These are phyloP conservation scores for Meira miltonrushii DNA, from an alignment of 1,284 basidiomycete genomes.

Conservation along the genomic window DNA sequence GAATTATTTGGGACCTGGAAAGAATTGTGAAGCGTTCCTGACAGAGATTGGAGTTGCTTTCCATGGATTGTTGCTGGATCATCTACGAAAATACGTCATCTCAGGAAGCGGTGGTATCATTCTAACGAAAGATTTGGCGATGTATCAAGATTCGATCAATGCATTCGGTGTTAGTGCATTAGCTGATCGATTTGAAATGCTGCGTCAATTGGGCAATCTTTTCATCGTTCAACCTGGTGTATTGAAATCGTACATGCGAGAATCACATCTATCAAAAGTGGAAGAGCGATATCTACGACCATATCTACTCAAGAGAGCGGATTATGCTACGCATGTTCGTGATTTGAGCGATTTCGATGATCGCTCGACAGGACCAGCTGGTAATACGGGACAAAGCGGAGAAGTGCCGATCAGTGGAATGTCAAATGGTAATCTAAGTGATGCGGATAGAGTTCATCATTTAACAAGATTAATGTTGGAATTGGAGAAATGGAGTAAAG, in stretches of 20 bases:
- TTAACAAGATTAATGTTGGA: not conserved
- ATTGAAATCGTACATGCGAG: constrained; percentile 50
- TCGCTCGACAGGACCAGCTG: not conserved
- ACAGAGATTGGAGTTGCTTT: constrained; percentile 91
- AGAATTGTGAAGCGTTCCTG: constrained; percentile 79
- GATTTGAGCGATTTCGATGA: constrained; percentile 27
- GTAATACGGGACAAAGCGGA: not conserved
- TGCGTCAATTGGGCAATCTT: constrained; percentile 92
- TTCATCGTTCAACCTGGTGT: constrained; percentile 58
- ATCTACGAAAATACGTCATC: constrained; percentile 91
- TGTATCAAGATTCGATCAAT: constrained; percentile 85
- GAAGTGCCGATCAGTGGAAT: not conserved
- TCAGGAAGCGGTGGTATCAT: constrained; percentile 94
- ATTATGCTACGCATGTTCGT: constrained; percentile 59
- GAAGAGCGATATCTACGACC: constrained; percentile 80
- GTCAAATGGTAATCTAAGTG: not conserved
- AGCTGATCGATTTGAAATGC: constrained; percentile 94
- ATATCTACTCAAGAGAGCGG: constrained; percentile 81
- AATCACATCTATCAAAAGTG: constrained; percentile 62
- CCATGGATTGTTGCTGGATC: constrained; percentile 87
- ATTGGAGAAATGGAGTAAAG: constrained; percentile 8
- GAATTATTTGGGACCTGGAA: constrained; percentile 5
- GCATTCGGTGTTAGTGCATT: constrained; percentile 76
- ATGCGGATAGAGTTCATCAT: not conserved
- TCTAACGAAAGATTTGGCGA: constrained; percentile 95